A percentile compares a stretch with the other conserved stretches of the same genome.
Conservation (phyloP, 2,329 filamentous ascomycete species). For the Paraconiothyrium brasiliense region DNA sequence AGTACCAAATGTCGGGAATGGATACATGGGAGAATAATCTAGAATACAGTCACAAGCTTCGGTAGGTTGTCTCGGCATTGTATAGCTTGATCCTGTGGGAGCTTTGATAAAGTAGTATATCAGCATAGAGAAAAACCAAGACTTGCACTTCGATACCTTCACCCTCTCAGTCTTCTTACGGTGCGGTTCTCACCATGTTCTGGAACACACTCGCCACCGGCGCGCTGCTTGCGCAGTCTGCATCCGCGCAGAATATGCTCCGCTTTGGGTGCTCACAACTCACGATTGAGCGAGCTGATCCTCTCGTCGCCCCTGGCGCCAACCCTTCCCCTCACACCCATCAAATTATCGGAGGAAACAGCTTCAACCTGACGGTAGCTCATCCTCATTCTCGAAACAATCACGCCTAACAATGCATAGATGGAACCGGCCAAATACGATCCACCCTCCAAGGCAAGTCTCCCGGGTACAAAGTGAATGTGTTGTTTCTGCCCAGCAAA, state of each 20-base stretch:
- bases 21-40: conserved; percentile 21
- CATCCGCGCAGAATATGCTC: conserved; percentile 44
- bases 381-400: background rate
- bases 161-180: conserved; percentile 16
- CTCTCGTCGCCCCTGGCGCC: conserved; percentile 40
- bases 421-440: conserved; percentile 43
- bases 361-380: conserved; percentile 42
- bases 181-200: conserved; percentile 28
- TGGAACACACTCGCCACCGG: conserved; percentile 33
- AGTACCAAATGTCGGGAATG: conserved; percentile 11
- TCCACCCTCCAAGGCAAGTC: conserved; percentile 20
- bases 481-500: too few species aligned
- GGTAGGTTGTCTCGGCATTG: conserved; percentile 10
- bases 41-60: conserved; percentile 15
- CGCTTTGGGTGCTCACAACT: conserved; percentile 47
- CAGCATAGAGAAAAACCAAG: conserved; percentile 21
- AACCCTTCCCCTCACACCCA: conserved; percentile 41
- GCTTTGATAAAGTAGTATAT: conserved; percentile 1
- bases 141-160: conserved; percentile 8
- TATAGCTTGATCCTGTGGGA: conserved; percentile 10
- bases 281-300: conserved; percentile 64
- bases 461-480: too few species aligned
- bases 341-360: conserved; percentile 46
- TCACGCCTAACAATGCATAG: conserved; percentile 27
- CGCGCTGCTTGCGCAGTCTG: conserved; percentile 35